Evolutionary conservation across 176 grass and related monocot species (phyloP), one percentile per base, ranked within the genome.

Genomic region (Cymbopogon citratus): DNA sequence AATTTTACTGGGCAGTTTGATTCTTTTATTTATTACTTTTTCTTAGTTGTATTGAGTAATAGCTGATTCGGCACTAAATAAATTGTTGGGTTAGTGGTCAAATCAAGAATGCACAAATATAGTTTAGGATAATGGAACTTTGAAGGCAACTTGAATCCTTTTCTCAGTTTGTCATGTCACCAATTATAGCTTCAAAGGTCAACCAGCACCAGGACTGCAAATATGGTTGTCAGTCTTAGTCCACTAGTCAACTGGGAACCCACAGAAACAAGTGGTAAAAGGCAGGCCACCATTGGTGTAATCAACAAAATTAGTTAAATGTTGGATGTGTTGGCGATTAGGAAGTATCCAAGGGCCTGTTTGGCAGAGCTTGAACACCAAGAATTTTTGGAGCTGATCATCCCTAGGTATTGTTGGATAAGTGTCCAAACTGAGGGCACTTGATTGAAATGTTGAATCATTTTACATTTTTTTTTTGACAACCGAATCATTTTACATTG

Each of bases 1-100:
- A 79, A 68, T 81, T 80, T 71, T 63, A 52, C 25, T 48, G 24
- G 38, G 44, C 26, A 24, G 29, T 86, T 65, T 38, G 2, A 16
- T 36, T 66, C 23, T 73, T 63, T 66, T 77, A 41, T 68, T 71
- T 77, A 41, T 74, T 63, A 35, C 39, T 40, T 74, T 63, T 28
- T 28, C 12, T 41, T 12, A 66, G 25, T 60, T n/a, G n/a, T 60
- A 33, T 3, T 33, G 1, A 33, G 31, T 33, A 2, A n/a, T n/a
- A n/a, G n/a, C n/a, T n/a, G n/a, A n/a, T n/a, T n/a, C n/a, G n/a
- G n/a, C n/a, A n/a, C n/a, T n/a, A n/a, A n/a, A n/a, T 33, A 73
- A 39, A 9, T 45, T 82, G 25, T 61, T 81, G 19, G 26, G 23
- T n/a, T 62, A 39, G 19, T 19, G 7, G 12, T 66, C 24, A 75